Conservation (phyloP, 2,329 filamentous ascomycete species). For the Lasiodiplodia citricola region DNA sequence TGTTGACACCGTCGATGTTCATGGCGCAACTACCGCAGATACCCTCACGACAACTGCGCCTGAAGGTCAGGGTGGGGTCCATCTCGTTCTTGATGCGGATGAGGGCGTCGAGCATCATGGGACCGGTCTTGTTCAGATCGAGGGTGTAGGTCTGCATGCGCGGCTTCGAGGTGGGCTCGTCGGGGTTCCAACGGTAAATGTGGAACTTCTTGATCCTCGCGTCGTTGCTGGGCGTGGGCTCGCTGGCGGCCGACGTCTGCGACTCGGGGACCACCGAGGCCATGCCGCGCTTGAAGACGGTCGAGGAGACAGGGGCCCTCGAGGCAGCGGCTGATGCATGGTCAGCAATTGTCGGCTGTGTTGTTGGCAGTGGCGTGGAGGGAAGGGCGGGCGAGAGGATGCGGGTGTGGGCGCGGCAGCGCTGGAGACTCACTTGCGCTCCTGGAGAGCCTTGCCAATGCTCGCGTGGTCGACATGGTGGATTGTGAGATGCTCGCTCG, state of each 20-base stretch:
- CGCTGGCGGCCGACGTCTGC: slow-evolving; percentile 65
- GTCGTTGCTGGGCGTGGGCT: slow-evolving; percentile 62
- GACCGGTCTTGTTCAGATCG: slow-evolving; percentile 98
- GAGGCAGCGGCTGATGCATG: slow-evolving; percentile 37
- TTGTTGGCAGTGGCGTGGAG: background rate
- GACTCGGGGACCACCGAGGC: slow-evolving; percentile 52
- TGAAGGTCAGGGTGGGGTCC: slow-evolving; percentile 94
- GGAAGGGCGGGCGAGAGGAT: slow-evolving; percentile 20
- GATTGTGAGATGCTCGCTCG: slow-evolving; percentile 13
- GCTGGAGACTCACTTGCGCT: slow-evolving; percentile 40
- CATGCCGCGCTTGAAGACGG: slow-evolving; percentile 38
- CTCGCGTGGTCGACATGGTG: slow-evolving; percentile 45
- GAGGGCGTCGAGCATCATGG: slow-evolving; percentile 96
- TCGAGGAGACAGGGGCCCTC: slow-evolving; percentile 39
- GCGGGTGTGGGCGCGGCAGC: background rate
- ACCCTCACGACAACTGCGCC: slow-evolving; percentile 93
- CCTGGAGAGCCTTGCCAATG: slow-evolving; percentile 44
- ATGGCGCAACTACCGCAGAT: slow-evolving; percentile 99
- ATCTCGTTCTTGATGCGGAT: slow-evolving; percentile 99
- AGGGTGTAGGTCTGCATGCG: slow-evolving; percentile 93
- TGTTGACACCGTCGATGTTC: slow-evolving; percentile 99
- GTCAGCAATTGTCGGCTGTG: slow-evolving; percentile 11
- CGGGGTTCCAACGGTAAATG: slow-evolving; percentile 98
- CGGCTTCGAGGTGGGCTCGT: slow-evolving; percentile 89
- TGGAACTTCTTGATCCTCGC: slow-evolving; percentile 90